Conservation (phyloP, 371 early-diverging fungal species). For the Saksenaea vasiformis region DNA sequence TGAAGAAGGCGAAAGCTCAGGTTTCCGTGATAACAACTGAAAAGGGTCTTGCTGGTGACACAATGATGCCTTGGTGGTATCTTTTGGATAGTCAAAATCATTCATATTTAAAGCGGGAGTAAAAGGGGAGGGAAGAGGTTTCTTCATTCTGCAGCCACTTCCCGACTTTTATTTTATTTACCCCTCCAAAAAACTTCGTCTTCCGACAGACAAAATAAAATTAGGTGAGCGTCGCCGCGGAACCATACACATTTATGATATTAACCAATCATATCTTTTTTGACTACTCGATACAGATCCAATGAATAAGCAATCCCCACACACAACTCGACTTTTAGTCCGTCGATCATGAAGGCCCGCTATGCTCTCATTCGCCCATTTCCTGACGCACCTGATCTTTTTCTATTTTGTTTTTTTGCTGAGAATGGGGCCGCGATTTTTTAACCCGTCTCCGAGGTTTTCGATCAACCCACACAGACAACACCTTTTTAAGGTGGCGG, state of each 20-base stretch:
- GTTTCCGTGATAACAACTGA: background rate
- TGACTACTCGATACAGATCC: background rate
- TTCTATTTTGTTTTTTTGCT: background rate
- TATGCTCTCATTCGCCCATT: background rate
- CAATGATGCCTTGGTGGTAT: background rate
- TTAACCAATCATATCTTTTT: background rate
- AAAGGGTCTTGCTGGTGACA: slow-evolving; percentile 8
- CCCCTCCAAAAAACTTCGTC: slow-evolving; percentile 1
- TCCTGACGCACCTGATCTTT: background rate
- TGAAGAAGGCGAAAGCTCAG: background rate
- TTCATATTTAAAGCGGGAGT: background rate
- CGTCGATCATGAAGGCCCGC: slow-evolving; percentile 1
- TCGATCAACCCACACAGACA: too few species aligned
- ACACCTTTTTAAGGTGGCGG: background rate
- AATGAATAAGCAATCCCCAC: slow-evolving; percentile 1
- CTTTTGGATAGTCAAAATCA: slow-evolving; percentile 7
- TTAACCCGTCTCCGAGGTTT: background rate
- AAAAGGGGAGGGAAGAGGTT: slow-evolving; percentile 4
- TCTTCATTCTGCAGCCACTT: slow-evolving; percentile 5
- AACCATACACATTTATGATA: background rate
- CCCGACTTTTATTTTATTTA: slow-evolving; percentile 1
- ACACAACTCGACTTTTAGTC: background rate
- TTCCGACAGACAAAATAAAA: background rate
- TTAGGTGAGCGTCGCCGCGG: background rate
- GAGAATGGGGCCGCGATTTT: background rate